Base-by-base conservation (phyloP, 208 protist species). In the Wallacemonas sp. region DNA sequence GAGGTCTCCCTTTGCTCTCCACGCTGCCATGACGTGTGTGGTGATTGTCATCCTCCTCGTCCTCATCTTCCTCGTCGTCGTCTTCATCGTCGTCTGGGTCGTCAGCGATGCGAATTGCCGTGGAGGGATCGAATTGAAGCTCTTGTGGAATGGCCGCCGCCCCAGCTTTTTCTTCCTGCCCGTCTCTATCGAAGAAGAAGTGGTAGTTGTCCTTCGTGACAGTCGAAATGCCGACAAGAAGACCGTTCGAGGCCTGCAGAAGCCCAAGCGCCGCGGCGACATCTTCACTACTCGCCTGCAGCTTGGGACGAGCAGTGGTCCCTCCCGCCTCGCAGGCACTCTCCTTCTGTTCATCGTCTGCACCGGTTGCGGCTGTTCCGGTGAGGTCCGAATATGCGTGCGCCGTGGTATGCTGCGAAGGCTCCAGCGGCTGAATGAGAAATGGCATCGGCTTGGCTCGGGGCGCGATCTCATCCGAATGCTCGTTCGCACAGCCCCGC, bases 161-260 rank as follows among this genome's bases (percentile, higher is more conserved):
- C 0, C 31, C 51, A 19, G n/a, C 30, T 8, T 39, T 58, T 2
- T 38, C 28, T 8, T 58, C 51, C 15, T 56, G 38, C 6, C 58
- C 63, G 26, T 67, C 63, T 33, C 68, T 28, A 15, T 51, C 42
- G 58, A 74, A 84, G 66, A 77, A 79, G 44, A 68, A 15, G n/a
- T 47, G 6, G 62, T 71, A 84, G 66, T 84, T 84, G 54, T 65
- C 62, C 5, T 49, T 55, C 39, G 70, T 68, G 51, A 84, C 71
- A 2, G 30, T 54, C 2, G 66, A 39, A 24, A 84, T 69, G 5
- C 41, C 62, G 15, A 58, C 28, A 22, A 58, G 51, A 58, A 58
- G 51, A 21, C 51, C 51, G 22, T 58, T 58, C 9, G 51, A 58
- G 14, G 51, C 51, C n/a, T 38, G 51, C 51, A 58, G n/a, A 4